These are phyloP conservation scores for Mortierella hygrophila DNA, from an alignment of 192 early-diverging fungal species.

Conservation along the genomic window DNA sequence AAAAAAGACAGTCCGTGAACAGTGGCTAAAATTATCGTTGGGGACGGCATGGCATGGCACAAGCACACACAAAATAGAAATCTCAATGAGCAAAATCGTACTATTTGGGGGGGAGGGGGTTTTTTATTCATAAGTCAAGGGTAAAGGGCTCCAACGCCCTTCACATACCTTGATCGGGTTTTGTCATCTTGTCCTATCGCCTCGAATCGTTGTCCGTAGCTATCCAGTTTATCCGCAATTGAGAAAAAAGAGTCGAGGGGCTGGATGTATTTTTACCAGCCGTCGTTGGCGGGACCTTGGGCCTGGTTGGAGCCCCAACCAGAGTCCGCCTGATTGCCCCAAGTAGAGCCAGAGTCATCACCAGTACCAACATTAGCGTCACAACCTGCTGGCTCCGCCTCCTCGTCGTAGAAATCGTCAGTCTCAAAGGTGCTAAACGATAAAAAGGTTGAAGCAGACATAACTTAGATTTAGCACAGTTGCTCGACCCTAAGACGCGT, in stretches of 20 bases:
- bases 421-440: conserved; percentile 25
- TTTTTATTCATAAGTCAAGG: not conserved
- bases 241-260: not conserved
- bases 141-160: not conserved
- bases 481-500: not conserved
- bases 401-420: conserved; percentile 24
- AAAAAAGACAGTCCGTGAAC: not conserved
- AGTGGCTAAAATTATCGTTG: not conserved
- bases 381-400: not conserved
- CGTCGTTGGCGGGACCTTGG: not conserved
- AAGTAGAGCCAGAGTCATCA: not conserved
- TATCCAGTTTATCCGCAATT: not conserved
- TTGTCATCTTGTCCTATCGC: not conserved
- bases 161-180: not conserved
- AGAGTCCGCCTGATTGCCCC: not conserved
- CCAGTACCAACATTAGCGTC: not conserved
- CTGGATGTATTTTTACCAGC: not conserved
- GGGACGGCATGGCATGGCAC: not conserved
- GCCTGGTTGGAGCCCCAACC: not conserved
- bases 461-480: not conserved
- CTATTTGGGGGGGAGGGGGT: not conserved
- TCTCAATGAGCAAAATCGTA: not conserved
- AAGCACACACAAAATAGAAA: not conserved
- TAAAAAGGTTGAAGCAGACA: not conserved
- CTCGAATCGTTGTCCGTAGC: not conserved